These are phyloP conservation scores for Stagonosporopsis chrysanthemi DNA, from an alignment of 2,329 filamentous ascomycete genomes.

Conservation along the genomic window DNA sequence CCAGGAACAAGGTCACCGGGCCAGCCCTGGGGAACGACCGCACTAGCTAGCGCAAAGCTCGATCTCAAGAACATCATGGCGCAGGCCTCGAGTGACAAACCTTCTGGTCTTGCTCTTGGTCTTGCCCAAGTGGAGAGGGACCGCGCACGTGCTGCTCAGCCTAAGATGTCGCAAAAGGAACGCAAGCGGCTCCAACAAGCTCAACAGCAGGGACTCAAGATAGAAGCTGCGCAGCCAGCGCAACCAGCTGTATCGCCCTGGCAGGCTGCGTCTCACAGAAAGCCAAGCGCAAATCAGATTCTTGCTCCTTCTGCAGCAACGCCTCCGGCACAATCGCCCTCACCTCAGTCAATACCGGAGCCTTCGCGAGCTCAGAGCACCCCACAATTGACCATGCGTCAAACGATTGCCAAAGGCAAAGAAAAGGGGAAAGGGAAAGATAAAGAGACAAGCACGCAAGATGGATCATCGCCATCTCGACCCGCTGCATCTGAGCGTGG, in stretches of 20 bases:
- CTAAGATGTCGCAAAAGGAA: constrained; percentile 89
- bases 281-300: constrained; percentile 35
- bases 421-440: constrained; percentile 24
- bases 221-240: constrained; percentile 39
- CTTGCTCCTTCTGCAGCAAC: constrained; percentile 15
- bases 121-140: constrained; percentile 56
- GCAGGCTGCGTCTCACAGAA: constrained; percentile 43
- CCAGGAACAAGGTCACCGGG: constrained; percentile 40
- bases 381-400: constrained; percentile 66
- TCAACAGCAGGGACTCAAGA: constrained; percentile 43
- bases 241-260: constrained; percentile 46
- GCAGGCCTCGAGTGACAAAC: constrained; percentile 60
- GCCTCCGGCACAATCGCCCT: constrained; percentile 16
- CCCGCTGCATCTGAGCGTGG: constrained; percentile 39
- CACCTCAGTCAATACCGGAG: constrained; percentile 24
- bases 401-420: constrained; percentile 59
- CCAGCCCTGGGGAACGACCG: constrained; percentile 61
- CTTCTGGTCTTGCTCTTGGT: constrained; percentile 62
- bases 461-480: constrained; percentile 34
- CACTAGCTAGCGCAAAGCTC: constrained; percentile 68
- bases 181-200: constrained; percentile 68
- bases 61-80: constrained; percentile 81
- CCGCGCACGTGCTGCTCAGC: constrained; percentile 47
- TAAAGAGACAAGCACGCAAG: constrained; percentile 31
- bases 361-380: constrained; percentile 43